These are phyloP conservation scores for Candida sojae DNA, from an alignment of 1,139 yeast species.

Conservation along the genomic window DNA sequence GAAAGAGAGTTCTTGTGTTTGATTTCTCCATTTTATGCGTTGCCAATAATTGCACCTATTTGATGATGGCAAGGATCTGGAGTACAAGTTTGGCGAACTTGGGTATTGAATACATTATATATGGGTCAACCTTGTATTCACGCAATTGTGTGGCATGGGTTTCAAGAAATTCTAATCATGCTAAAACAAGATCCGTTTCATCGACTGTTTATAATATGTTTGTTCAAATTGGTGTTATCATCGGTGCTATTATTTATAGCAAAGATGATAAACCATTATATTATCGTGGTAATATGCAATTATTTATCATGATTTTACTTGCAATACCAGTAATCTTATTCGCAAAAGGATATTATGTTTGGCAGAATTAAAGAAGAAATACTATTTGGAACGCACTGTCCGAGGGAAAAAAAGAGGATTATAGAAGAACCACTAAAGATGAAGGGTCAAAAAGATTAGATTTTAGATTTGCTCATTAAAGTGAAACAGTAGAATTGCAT, in stretches of 20 bases:
- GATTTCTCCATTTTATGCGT: conserved; percentile 36
- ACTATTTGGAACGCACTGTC: conserved; percentile 50
- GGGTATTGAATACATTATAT: conserved; percentile 46
- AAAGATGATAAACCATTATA: conserved; percentile 59
- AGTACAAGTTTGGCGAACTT: conserved; percentile 53
- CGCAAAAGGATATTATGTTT: conserved; percentile 43
- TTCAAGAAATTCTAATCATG: conserved; percentile 61
- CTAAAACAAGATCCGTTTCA: conserved; percentile 58
- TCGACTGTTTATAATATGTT: conserved; percentile 60
- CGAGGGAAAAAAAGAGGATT: conserved; percentile 46
- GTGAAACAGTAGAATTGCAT: not conserved
- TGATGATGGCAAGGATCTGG: conserved; percentile 55
- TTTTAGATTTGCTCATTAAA: conserved; percentile 35
- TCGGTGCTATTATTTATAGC: conserved; percentile 55
- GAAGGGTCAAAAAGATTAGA: conserved; percentile 59
- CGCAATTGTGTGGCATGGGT: conserved; percentile 63
- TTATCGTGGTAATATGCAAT: conserved; percentile 48
- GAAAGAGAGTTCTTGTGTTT: conserved; percentile 35
- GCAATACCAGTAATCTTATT: conserved; percentile 20
- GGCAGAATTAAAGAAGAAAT: conserved; percentile 47
- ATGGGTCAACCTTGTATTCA: conserved; percentile 52
- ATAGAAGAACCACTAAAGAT: conserved; percentile 45
- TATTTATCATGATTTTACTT: conserved; percentile 19
- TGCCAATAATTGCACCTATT: conserved; percentile 42
- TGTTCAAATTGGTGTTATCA: conserved; percentile 56